Conservation (phyloP, 2,329 filamentous ascomycete species). For the Ramularia collo-cygni region DNA sequence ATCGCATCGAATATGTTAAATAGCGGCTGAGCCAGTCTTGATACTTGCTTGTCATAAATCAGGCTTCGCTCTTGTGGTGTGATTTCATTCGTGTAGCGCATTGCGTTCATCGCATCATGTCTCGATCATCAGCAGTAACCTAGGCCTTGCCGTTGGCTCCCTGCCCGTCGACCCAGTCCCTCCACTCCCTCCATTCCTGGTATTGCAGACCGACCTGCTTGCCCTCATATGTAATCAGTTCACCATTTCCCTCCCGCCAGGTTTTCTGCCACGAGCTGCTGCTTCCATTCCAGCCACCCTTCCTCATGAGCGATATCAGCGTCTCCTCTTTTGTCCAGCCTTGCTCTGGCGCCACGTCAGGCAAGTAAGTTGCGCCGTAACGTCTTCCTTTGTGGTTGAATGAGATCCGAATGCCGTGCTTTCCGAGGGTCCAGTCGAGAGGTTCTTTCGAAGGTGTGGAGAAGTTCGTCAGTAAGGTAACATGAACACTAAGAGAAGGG, state of each 20-base stretch:
- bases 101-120: too few species aligned
- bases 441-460: conserved; percentile 54
- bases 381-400: conserved; percentile 68
- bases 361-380: conserved; percentile 83
- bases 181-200: conserved; percentile 71
- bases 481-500: conserved; percentile 64
- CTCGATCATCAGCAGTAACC: too few species aligned
- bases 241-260: conserved; percentile 69
- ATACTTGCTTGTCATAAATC: too few species aligned
- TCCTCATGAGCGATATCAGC: conserved; percentile 80
- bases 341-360: conserved; percentile 85
- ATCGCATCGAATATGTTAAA: too few species aligned
- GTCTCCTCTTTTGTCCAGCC: conserved; percentile 94
- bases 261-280: conserved; percentile 37
- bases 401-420: conserved; percentile 78
- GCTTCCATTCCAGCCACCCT: conserved; percentile 79
- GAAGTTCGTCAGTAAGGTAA: conserved; percentile 60
- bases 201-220: conserved; percentile 67
- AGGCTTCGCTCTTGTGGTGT: too few species aligned
- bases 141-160: conserved; percentile 2
- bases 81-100: too few species aligned
- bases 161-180: conserved; percentile 55
- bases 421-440: conserved; percentile 80
- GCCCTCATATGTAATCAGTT: conserved; percentile 80
- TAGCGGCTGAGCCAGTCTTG: too few species aligned